A percentile compares a stretch with the other conserved stretches of the same genome.
Conservation (phyloP, 1,139 yeast genomes). For the Trichomonascaceae sp. region DNA sequence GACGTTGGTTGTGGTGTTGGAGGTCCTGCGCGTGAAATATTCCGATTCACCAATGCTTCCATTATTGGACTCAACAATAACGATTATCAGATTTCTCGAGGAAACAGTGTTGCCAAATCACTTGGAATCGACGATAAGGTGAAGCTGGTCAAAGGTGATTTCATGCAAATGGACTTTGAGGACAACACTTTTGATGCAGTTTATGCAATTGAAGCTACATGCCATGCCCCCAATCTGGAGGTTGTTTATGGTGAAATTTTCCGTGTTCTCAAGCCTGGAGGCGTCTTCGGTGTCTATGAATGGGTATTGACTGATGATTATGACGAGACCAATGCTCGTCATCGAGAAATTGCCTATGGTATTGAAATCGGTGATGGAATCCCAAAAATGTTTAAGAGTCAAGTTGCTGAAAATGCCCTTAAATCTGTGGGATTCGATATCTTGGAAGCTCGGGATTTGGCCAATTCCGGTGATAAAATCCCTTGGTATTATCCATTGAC, state of each 20-base stretch:
- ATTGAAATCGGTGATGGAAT: slow-evolving; percentile 98
- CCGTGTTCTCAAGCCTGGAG: slow-evolving; percentile 96
- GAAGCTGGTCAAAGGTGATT: slow-evolving; percentile 91
- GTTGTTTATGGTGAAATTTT: slow-evolving; percentile 94
- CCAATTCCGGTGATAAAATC: slow-evolving; percentile 71
- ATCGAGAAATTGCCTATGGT: slow-evolving; percentile 93
- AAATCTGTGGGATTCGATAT: slow-evolving; percentile 83
- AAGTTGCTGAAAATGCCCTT: slow-evolving; percentile 85
- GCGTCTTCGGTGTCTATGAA: slow-evolving; percentile 94
- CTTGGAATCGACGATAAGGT: slow-evolving; percentile 65
- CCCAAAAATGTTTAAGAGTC: slow-evolving; percentile 87
- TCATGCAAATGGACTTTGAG: slow-evolving; percentile 98
- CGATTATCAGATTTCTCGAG: slow-evolving; percentile 91
- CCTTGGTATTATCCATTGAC: slow-evolving; percentile 98
- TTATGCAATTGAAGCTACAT: slow-evolving; percentile 97
- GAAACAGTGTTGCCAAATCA: slow-evolving; percentile 68
- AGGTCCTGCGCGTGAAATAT: slow-evolving; percentile 96
- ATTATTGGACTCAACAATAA: slow-evolving; percentile 92
- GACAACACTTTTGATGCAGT: slow-evolving; percentile 90
- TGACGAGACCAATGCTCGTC: slow-evolving; percentile 82
- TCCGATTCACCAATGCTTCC: slow-evolving; percentile 81
- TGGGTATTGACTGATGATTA: slow-evolving; percentile 97
- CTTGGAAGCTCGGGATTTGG: slow-evolving; percentile 70
- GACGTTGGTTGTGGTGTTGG: slow-evolving; percentile 99
- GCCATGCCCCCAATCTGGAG: slow-evolving; percentile 93